phyloP scores from a whole-genome alignment of 202 grass and related monocot genomes.

The Schoenoplectus triqueter region DNA sequence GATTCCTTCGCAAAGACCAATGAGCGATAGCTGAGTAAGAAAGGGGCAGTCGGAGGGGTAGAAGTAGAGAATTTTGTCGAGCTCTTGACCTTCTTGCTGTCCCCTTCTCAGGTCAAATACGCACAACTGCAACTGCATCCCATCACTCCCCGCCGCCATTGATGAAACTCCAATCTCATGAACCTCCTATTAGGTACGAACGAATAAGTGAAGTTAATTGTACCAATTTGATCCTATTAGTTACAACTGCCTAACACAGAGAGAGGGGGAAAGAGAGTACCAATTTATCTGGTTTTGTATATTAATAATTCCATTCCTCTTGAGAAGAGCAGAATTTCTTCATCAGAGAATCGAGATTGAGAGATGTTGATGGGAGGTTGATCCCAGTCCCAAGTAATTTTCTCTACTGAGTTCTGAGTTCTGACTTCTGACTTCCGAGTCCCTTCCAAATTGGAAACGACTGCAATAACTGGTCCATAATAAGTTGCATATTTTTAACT shows the following conservation, averaged over 20 bases:
- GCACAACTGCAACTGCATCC: slow-evolving; percentile 79
- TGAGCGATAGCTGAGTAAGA: slow-evolving; percentile 81
- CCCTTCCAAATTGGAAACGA: not conserved
- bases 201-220: slow-evolving; percentile 11
- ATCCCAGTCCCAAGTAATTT: not conserved
- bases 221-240: slow-evolving; percentile 2
- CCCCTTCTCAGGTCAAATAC: slow-evolving; percentile 90
- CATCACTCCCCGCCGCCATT: slow-evolving; percentile 48
- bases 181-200: not conserved
- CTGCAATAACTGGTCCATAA: not conserved
- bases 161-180: slow-evolving; percentile 59
- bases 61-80: slow-evolving; percentile 98
- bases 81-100: slow-evolving; percentile 90
- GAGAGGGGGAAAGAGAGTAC: not conserved
- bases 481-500: not conserved
- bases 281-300: not conserved
- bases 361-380: slow-evolving; percentile 34
- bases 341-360: not conserved
- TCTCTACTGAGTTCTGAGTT: not conserved
- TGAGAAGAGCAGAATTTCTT: not conserved
- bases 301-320: slow-evolving; percentile 1
- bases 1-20: slow-evolving; percentile 93
- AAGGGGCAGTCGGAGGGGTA: slow-evolving; percentile 84
- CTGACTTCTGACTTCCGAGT: not conserved
- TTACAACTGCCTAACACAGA: not conserved